Conservation (phyloP, 345 rosid genomes). For the Gossypium anomalum region DNA sequence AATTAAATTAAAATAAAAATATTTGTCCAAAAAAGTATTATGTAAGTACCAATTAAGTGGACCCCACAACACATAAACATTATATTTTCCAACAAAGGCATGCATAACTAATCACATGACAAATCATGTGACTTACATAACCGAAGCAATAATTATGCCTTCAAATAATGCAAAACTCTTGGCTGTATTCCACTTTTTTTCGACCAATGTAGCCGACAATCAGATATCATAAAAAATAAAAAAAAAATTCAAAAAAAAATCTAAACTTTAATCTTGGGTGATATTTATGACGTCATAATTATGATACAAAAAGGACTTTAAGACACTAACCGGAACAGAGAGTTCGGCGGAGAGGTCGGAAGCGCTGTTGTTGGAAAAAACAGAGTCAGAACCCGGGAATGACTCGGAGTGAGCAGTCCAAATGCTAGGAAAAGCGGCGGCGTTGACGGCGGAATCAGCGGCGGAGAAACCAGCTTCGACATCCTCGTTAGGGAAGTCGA, state of each 20-base stretch:
- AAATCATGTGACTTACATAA: slow-evolving; percentile 40
- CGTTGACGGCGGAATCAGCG: slow-evolving; percentile 16
- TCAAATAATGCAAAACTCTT: slow-evolving; percentile 9
- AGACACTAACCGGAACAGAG: slow-evolving; percentile 76
- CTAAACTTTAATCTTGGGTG: background rate
- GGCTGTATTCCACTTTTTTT: background rate
- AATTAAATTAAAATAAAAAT: no score
- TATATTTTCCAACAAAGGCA: background rate
- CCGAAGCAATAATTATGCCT: slow-evolving; percentile 20
- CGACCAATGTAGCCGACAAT: slow-evolving; percentile 32
- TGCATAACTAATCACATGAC: slow-evolving; percentile 23
- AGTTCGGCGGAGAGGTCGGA: slow-evolving; percentile 73
- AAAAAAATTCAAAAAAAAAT: no score
- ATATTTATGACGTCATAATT: slow-evolving; percentile 16
- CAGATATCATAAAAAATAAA: background rate
- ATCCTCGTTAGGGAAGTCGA: slow-evolving; percentile 40
- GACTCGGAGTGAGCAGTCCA: slow-evolving; percentile 72
- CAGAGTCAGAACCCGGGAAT: slow-evolving; percentile 53
- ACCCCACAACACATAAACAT: background rate
- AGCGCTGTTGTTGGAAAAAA: slow-evolving; percentile 49
- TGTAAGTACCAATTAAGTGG: background rate
- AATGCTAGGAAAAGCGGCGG: slow-evolving; percentile 45
- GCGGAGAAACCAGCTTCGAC: slow-evolving; percentile 42
- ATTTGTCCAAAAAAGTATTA: no score
- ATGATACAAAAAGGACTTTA: background rate